Conservation (phyloP, 106 monocot genomes). For the Dioscorea zingiberensis region DNA sequence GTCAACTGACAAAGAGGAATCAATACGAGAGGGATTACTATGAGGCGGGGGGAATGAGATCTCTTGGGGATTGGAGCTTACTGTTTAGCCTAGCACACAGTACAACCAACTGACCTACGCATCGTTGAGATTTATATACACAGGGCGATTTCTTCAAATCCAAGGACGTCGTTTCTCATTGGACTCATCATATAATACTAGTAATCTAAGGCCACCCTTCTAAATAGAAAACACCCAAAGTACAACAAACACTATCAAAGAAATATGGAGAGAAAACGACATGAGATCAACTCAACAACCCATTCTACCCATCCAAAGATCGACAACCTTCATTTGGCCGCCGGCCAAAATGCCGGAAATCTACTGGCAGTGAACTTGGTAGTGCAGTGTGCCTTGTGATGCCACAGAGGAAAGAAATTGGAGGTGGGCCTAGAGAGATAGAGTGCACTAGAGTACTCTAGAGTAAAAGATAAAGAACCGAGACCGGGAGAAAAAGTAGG, state of each 20-base stretch:
- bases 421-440: background rate
- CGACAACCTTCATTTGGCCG: background rate
- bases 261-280: slow-evolving; percentile 3
- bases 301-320: background rate
- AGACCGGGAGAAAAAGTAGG: background rate
- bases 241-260: slow-evolving; percentile 17
- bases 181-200: background rate
- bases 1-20: slow-evolving; percentile 1
- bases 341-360: slow-evolving; percentile 1
- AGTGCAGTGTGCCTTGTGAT: background rate
- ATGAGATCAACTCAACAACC: slow-evolving; percentile 10
- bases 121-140: background rate
- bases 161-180: slow-evolving; percentile 5
- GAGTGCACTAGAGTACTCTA: background rate
- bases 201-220: slow-evolving; percentile 4
- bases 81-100: too few species aligned
- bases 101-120: too few species aligned
- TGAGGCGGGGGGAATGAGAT: background rate
- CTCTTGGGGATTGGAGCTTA: background rate
- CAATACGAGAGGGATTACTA: too few species aligned
- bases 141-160: slow-evolving; percentile 15
- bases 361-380: background rate
- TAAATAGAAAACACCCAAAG: background rate
- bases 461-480: background rate
- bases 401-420: background rate